These are phyloP conservation scores for Penicillium sp. DNA, from an alignment of 2,329 filamentous ascomycete genomes.

Conservation along the genomic window DNA sequence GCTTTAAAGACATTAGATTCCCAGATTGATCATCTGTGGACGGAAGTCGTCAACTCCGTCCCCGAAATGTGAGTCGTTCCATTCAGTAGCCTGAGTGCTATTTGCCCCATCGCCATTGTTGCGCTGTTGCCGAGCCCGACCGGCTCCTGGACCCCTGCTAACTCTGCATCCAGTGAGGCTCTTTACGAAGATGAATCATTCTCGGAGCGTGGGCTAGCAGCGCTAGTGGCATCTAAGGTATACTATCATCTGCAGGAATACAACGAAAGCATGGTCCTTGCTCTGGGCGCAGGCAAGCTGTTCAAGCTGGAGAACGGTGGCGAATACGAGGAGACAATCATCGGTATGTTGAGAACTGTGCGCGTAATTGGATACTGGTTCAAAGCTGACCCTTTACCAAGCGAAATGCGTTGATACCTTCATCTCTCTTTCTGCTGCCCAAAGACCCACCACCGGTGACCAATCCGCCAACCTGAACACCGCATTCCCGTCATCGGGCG, in stretches of 20 bases:
- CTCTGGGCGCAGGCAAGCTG: conserved; percentile 87
- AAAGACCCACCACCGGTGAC: conserved; percentile 53
- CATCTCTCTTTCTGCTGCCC: conserved; percentile 73
- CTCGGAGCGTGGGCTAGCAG: conserved; percentile 88
- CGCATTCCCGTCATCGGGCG: conserved; percentile 68
- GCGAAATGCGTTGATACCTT: conserved; percentile 97
- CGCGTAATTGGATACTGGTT: not conserved
- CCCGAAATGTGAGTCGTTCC: conserved; percentile 76
- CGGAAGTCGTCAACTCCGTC: conserved; percentile 88
- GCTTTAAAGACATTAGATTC: conserved; percentile 93
- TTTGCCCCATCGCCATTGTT: not conserved
- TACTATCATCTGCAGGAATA: conserved; percentile 99
- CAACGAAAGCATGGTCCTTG: conserved; percentile 99
- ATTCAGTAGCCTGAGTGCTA: not conserved
- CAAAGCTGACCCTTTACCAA: conserved; percentile 25
- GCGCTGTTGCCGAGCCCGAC: conserved; percentile 6
- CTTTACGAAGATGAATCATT: conserved; percentile 97
- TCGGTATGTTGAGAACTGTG: conserved; percentile 56
- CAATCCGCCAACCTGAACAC: conserved; percentile 71
- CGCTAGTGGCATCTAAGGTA: conserved; percentile 92
- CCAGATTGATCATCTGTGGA: conserved; percentile 96
- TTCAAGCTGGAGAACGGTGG: conserved; percentile 89
- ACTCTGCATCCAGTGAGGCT: conserved; percentile 68
- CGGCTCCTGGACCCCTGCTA: conserved; percentile 14
- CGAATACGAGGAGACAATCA: conserved; percentile 98